phyloP scores from a whole-genome alignment of 2,329 filamentous ascomycete species.

The Fusarium verticillioides region DNA sequence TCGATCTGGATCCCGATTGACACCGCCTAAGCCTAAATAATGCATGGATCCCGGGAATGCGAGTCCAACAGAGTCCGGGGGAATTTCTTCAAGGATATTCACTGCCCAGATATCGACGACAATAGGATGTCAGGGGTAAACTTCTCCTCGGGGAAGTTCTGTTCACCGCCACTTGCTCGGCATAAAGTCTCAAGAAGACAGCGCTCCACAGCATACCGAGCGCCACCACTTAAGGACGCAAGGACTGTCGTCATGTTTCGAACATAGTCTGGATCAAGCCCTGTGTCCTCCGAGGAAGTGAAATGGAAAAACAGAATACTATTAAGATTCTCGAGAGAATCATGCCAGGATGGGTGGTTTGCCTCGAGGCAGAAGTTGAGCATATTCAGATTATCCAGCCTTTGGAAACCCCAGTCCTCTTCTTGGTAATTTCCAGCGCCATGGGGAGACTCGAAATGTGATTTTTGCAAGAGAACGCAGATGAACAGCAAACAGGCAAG shows the following conservation, averaged over 20 bases:
- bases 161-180: neutral
- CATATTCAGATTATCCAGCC: neutral
- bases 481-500: slow-evolving; percentile 1
- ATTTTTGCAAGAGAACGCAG: neutral
- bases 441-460: rapidly evolving
- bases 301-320: neutral
- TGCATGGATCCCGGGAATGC: neutral
- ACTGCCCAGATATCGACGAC: neutral
- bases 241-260: neutral
- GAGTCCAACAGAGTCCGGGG: neutral
- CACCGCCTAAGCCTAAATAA: no score
- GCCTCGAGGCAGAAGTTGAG: slow-evolving; percentile 2
- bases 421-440: neutral
- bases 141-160: neutral
- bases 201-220: neutral
- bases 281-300: neutral
- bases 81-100: no score
- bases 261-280: neutral
- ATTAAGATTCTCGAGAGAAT: neutral
- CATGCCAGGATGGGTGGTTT: neutral
- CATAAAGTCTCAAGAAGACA: neutral
- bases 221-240: neutral
- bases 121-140: neutral
- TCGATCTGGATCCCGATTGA: no score
- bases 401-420: neutral